Conservation (phyloP, 768 basidiomycete species). For the Mycena venus region DNA sequence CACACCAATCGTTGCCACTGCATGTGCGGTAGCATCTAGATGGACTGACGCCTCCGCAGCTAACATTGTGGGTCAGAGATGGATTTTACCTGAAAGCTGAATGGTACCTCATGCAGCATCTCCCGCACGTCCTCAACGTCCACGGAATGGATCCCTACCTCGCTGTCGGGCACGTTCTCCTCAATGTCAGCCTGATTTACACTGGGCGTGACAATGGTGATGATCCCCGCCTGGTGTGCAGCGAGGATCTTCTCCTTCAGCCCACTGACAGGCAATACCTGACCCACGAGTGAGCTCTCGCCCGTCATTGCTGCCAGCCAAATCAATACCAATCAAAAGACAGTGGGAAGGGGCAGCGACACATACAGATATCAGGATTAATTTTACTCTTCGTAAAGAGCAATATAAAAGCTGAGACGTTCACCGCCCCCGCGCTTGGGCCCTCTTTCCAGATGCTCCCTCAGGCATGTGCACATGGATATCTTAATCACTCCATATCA, state of each 20-base stretch:
- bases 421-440: slow-evolving; percentile 95
- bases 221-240: slow-evolving; percentile 96
- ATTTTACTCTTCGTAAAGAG: slow-evolving; percentile 90
- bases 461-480: slow-evolving; percentile 98
- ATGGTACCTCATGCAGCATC: slow-evolving; percentile 82
- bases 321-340: neutral
- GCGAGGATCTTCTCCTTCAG: slow-evolving; percentile 97
- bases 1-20: slow-evolving; percentile 52
- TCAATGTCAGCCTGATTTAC: slow-evolving; percentile 96
- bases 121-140: slow-evolving; percentile 95
- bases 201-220: slow-evolving; percentile 87
- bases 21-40: slow-evolving; percentile 51
- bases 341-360: neutral
- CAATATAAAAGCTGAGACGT: slow-evolving; percentile 91
- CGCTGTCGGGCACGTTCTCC: slow-evolving; percentile 96
- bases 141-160: slow-evolving; percentile 93
- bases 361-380: slow-evolving; percentile 88
- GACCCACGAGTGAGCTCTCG: slow-evolving; percentile 95
- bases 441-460: slow-evolving; percentile 94
- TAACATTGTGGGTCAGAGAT: neutral
- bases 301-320: slow-evolving; percentile 89
- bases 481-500: slow-evolving; percentile 52
- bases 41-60: slow-evolving; percentile 38
- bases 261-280: slow-evolving; percentile 96
- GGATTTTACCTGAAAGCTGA: neutral